Evolutionary conservation across 2,329 filamentous ascomycete genomes (phyloP), one percentile per base, ranked within the genome.

Genomic region (Teratosphaeria nubilosa): DNA sequence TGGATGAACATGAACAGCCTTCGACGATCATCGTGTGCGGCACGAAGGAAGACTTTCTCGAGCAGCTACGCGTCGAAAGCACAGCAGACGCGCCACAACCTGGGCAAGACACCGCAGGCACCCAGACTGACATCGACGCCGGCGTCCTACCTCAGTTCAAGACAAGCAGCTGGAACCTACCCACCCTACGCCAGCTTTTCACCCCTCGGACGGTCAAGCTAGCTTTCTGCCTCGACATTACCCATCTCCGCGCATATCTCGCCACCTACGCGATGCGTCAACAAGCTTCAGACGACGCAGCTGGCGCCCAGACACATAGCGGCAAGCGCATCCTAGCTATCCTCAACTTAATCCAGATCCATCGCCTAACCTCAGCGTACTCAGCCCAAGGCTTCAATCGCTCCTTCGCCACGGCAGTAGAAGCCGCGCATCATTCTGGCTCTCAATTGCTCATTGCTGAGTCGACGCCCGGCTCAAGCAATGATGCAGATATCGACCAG

Each of bases 201-300:
- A 80, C 82, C 3, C 86, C 89, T 7, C 82, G 84, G 31, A 83
- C 86, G 65, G 80, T 95, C 62, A 83, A 82, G 57, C 72, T 91
- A 9, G 75, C 83, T 37, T 96, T 95, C 73, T 82, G 84, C 57
- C 84, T 89, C 0, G 90, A 87, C 2, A 80, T 94, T 56, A 84
- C 87, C 24, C 85, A 88, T 70, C 81, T 96, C 6, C 86, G 90
- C 56, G 89, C 89, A 37, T 89, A 86, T 66, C 78, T 96, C 10
- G 62, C 66, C 13, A 61, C 57, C 9, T 56, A 63, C 32, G 27
- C 58, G 5, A 55, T 57, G 16, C 58, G 57, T 24, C 30, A 52
- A 25, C 24, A 48, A 13, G 20, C 22, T 24, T 13, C 14, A 13
- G 57, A 59, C 31, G 60, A 37, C 31, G 59, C 51, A 11, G 50